These are phyloP conservation scores for Calycina herbarum DNA, from an alignment of 2,329 filamentous ascomycete genomes.

Conservation along the genomic window DNA sequence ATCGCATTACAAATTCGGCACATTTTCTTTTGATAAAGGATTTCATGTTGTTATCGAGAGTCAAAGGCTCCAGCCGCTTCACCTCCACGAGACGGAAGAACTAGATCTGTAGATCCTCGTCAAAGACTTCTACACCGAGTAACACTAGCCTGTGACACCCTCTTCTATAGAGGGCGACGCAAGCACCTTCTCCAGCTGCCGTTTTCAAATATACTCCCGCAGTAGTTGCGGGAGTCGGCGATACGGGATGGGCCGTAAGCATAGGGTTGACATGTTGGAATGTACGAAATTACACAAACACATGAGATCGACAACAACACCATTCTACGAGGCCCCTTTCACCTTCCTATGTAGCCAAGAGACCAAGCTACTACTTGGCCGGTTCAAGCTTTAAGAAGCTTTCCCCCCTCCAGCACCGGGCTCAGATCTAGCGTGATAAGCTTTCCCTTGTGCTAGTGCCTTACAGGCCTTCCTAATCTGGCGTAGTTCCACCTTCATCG, in stretches of 20 bases:
- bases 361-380: background rate
- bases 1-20: background rate
- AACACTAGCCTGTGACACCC: background rate
- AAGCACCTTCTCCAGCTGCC: background rate
- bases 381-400: slow-evolving; percentile 11
- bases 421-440: slow-evolving; percentile 11
- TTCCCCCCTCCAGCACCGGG: background rate
- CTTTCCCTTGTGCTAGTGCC: slow-evolving; percentile 7
- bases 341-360: slow-evolving; percentile 11
- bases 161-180: background rate
- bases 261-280: too few relatives aligned
- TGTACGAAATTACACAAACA: background rate
- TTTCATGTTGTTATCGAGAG: background rate
- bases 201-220: background rate
- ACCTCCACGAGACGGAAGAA: background rate
- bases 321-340: background rate
- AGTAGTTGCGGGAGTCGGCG: background rate
- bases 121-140: background rate
- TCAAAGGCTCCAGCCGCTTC: background rate
- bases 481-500: slow-evolving; percentile 7
- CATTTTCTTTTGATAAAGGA: background rate
- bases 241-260: background rate
- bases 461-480: slow-evolving; percentile 20
- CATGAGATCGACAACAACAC: slow-evolving; percentile 3
- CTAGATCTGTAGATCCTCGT: background rate